Conservation (phyloP, 2,329 filamentous ascomycete species). For the Sclerotinia spermophila region DNA sequence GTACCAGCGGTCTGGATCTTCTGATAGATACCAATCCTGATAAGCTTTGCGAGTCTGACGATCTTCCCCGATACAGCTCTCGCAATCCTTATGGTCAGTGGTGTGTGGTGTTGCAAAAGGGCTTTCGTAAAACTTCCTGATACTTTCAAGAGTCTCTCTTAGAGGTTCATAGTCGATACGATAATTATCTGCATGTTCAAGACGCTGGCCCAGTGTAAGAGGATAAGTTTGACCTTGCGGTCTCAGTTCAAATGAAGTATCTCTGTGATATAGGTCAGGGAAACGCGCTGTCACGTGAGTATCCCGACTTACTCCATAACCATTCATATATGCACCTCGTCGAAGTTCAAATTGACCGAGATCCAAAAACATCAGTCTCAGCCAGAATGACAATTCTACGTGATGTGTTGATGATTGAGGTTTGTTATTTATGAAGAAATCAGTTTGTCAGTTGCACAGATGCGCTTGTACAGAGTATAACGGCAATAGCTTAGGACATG, state of each 20-base stretch:
- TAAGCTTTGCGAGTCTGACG: slow-evolving; percentile 30
- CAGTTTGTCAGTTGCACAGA: not conserved
- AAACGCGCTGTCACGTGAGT: slow-evolving; percentile 12
- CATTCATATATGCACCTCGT: not conserved
- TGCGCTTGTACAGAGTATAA: not conserved
- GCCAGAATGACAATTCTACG: not conserved
- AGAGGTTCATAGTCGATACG: slow-evolving; percentile 27
- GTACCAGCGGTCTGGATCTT: slow-evolving; percentile 29
- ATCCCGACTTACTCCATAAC: slow-evolving; percentile 15
- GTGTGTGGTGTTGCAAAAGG: slow-evolving; percentile 26
- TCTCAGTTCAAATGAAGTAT: slow-evolving; percentile 12
- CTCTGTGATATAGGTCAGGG: slow-evolving; percentile 1
- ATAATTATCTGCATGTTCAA: slow-evolving; percentile 29
- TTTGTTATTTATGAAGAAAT: not conserved
- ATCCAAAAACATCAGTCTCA: not conserved
- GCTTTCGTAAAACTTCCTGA: slow-evolving; percentile 23
- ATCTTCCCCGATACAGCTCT: slow-evolving; percentile 28
- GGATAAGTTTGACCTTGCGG: slow-evolving; percentile 23
- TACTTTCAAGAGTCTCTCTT: slow-evolving; percentile 16
- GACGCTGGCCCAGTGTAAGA: slow-evolving; percentile 28
- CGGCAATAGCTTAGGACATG: not conserved
- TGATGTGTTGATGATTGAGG: not conserved
- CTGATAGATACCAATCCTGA: slow-evolving; percentile 31
- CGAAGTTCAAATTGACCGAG: not conserved
- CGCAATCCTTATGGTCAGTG: slow-evolving; percentile 28